Conservation (phyloP, 805 yeast genomes). For the Sugiyamaella americana region DNA sequence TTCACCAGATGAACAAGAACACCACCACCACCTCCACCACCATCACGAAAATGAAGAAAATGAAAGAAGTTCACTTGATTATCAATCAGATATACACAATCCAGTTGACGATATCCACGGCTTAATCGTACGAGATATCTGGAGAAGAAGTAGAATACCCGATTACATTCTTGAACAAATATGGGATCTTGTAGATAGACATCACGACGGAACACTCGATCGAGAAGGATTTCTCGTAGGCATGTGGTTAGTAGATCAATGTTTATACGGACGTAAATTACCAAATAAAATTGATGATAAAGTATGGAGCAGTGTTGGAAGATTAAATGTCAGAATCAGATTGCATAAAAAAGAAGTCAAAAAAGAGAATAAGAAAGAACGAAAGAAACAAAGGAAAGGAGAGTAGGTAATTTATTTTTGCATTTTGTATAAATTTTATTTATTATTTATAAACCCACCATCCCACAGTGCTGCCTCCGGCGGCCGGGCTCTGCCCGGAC, state of each 20-base stretch:
- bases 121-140: constrained; percentile 65
- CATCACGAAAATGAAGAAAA: constrained; percentile 1
- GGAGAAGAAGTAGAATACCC: constrained; percentile 74
- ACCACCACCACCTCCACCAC: constrained; percentile 4
- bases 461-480: too few species aligned
- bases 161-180: constrained; percentile 52
- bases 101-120: constrained; percentile 43
- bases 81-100: constrained; percentile 32
- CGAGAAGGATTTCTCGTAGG: constrained; percentile 88
- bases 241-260: constrained; percentile 96
- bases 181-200: constrained; percentile 58
- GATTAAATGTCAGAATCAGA: constrained; percentile 35
- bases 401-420: neutral
- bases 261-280: constrained; percentile 85
- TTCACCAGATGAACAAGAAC: constrained; percentile 8
- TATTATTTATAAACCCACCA: neutral
- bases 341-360: constrained; percentile 23
- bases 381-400: constrained; percentile 8
- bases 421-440: neutral
- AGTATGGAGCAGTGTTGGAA: constrained; percentile 73
- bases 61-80: neutral
- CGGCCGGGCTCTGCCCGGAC: too few species aligned
- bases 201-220: constrained; percentile 63
- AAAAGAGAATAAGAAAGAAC: constrained; percentile 7
- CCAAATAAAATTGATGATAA: constrained; percentile 62